Conservation (phyloP, 257 asterid genomes). For the Handroanthus guayacan region DNA sequence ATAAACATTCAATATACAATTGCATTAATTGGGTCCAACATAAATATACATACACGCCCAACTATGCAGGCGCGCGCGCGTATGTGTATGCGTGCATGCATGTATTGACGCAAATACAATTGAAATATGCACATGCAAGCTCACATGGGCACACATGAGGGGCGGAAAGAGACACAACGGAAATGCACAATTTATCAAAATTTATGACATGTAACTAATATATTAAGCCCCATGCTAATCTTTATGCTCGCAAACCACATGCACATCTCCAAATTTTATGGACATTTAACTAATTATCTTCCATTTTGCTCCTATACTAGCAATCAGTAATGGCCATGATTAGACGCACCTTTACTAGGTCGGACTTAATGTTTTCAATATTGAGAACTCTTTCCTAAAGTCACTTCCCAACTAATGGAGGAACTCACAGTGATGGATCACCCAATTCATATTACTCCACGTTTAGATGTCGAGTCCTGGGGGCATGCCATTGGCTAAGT, state of each 20-base stretch:
- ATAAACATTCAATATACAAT: no score
- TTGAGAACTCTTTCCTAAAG: no score
- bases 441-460: no score
- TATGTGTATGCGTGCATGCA: neutral
- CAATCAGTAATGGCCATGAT: no score
- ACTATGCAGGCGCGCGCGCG: neutral
- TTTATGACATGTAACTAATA: neutral
- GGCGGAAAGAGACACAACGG: neutral
- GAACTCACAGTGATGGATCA: no score
- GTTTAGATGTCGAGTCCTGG: no score
- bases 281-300: conserved; percentile 32
- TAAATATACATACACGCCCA: neutral
- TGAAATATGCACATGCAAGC: conserved; percentile 17
- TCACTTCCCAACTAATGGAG: no score
- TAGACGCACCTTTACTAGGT: no score
- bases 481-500: no score
- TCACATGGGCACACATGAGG: conserved; percentile 20
- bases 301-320: neutral
- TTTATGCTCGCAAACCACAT: neutral
- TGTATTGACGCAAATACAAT: neutral
- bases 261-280: neutral
- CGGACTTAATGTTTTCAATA: no score
- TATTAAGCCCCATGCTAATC: neutral
- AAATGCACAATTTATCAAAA: neutral
- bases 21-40: neutral